Conservation (phyloP, 192 early-diverging fungal species). For the Lunasporangiospora selenospora region DNA sequence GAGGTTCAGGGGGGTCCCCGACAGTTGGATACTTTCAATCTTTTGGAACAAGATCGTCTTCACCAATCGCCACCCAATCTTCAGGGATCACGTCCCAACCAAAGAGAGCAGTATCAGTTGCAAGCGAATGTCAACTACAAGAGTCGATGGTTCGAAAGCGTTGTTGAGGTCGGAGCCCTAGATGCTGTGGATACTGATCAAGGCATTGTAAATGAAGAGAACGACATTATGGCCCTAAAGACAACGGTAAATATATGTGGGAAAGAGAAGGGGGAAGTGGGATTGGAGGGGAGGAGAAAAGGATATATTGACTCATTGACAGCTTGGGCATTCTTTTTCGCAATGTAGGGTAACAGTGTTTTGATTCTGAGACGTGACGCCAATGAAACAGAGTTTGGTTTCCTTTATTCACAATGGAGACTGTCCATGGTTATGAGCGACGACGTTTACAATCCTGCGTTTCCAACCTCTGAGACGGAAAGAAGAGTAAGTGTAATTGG, state of each 20-base stretch:
- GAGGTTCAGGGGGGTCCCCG: too few species aligned
- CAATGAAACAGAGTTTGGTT: neutral
- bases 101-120: too few species aligned
- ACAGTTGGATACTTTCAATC: too few species aligned
- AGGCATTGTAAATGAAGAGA: constrained; percentile 18
- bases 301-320: too few species aligned
- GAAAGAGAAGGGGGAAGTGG: too few species aligned
- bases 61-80: too few species aligned
- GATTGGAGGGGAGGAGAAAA: too few species aligned
- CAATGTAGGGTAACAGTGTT: constrained; percentile 21
- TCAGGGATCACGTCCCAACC: too few species aligned
- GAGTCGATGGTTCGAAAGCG: neutral
- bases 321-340: too few species aligned
- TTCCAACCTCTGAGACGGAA: neutral
- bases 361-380: constrained; percentile 13
- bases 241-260: constrained; percentile 21
- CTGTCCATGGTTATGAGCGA: constrained; percentile 33
- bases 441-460: neutral
- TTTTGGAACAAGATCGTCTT: too few species aligned
- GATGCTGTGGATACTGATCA: constrained; percentile 19
- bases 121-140: too few species aligned
- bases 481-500: constrained; percentile 2
- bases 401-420: neutral
- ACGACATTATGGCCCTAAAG: constrained; percentile 23
- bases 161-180: constrained; percentile 4